Percentiles rank a stretch among this genome's conserved stretches.
phyloP scores from a whole-genome alignment of 1,284 basidiomycete genomes.

The Rhodotorula sp. region DNA sequence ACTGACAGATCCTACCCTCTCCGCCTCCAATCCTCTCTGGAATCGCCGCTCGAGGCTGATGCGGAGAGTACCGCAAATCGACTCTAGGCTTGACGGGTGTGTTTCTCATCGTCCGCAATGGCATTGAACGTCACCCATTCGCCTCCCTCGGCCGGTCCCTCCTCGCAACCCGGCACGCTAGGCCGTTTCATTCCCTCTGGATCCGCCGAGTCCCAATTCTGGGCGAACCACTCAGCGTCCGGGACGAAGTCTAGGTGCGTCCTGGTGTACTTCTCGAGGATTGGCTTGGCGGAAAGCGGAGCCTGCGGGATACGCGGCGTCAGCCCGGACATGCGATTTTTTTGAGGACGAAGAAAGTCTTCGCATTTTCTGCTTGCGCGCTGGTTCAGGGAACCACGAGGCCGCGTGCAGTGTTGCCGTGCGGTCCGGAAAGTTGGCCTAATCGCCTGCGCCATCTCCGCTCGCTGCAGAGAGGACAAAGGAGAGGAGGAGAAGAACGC shows the following conservation, averaged over 20 bases:
- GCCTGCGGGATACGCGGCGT: background rate
- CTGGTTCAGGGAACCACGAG: background rate
- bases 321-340: background rate
- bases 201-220: slow-evolving; percentile 8
- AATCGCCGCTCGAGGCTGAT: too few relatives aligned
- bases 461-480: too few relatives aligned
- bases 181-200: background rate
- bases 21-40: background rate
- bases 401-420: background rate
- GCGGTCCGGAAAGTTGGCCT: too few relatives aligned
- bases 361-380: background rate
- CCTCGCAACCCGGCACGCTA: background rate
- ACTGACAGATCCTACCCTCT: background rate
- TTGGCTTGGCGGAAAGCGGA: background rate
- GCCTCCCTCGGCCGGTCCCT: background rate
- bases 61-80: too few relatives aligned
- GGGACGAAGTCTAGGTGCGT: background rate
- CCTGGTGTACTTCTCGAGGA: background rate
- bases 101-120: background rate
- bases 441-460: too few relatives aligned
- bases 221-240: slow-evolving; percentile 12
- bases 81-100: background rate
- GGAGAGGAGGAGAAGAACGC: too few relatives aligned
- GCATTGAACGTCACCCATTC: background rate
- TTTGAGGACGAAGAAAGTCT: background rate